These are phyloP conservation scores for Epicoccum nigrum DNA, from an alignment of 2,329 filamentous ascomycete genomes.

Conservation along the genomic window DNA sequence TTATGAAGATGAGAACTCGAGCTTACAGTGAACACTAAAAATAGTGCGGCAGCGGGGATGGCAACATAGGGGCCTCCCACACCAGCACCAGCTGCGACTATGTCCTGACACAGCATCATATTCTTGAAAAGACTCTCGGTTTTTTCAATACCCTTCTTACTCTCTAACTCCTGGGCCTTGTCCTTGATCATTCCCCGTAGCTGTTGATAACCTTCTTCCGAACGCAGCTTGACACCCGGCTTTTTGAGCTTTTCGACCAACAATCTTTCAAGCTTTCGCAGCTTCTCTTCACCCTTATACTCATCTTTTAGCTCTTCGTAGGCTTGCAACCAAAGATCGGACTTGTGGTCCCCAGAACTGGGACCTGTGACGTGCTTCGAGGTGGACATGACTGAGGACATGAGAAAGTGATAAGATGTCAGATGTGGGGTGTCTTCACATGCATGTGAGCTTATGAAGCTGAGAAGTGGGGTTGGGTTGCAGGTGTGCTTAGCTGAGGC, in stretches of 20 bases:
- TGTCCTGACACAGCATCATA: constrained; percentile 22
- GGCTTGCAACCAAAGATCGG: constrained; percentile 27
- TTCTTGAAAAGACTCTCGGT: constrained; percentile 16
- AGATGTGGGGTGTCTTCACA: not conserved
- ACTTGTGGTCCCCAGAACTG: not conserved
- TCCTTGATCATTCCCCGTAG: constrained; percentile 16
- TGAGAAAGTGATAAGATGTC: not conserved
- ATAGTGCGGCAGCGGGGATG: constrained; percentile 23
- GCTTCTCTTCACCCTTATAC: constrained; percentile 16
- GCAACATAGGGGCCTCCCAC: constrained; percentile 27
- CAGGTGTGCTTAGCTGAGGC: not conserved
- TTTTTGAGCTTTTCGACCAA: constrained; percentile 21
- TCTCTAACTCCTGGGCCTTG: constrained; percentile 11
- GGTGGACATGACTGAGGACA: constrained; percentile 2
- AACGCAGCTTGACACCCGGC: constrained; percentile 20
- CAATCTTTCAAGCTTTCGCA: constrained; percentile 22
- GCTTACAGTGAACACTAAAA: constrained; percentile 26
- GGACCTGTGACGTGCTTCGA: constrained; percentile 1
- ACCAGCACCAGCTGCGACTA: constrained; percentile 21
- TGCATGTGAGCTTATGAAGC: not conserved
- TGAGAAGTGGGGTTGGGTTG: constrained; percentile 7
- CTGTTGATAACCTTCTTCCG: constrained; percentile 21
- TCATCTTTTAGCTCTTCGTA: constrained; percentile 20
- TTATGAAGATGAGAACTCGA: too few relatives aligned
- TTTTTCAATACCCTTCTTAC: constrained; percentile 15